phyloP scores from a whole-genome alignment of 2,329 filamentous ascomycete species.

The Remersonia thermophila region DNA sequence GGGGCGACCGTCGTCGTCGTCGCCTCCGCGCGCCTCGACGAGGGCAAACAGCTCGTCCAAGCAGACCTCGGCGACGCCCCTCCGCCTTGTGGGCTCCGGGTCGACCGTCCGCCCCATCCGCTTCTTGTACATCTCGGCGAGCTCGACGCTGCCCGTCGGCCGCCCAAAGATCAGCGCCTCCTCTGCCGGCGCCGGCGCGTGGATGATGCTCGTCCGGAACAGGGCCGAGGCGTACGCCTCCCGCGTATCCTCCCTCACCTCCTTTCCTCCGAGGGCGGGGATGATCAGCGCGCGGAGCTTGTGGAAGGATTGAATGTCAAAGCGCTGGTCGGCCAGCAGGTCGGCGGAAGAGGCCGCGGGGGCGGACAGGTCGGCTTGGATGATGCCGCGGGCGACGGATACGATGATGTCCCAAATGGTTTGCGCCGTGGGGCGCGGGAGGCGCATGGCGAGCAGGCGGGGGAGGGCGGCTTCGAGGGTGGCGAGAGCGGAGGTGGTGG shows the following conservation, averaged over 20 bases:
- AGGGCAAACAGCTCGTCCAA: slow-evolving; percentile 67
- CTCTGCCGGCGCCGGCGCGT: slow-evolving; percentile 46
- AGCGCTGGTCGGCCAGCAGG: slow-evolving; percentile 58
- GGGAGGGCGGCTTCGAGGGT: slow-evolving; percentile 56
- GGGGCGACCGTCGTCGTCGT: slow-evolving; percentile 25
- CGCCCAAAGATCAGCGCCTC: slow-evolving; percentile 42
- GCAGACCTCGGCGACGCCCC: slow-evolving; percentile 66
- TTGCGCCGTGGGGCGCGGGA: slow-evolving; percentile 34
- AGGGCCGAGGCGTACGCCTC: slow-evolving; percentile 61
- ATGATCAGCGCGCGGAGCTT: slow-evolving; percentile 61
- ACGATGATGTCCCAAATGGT: slow-evolving; percentile 61
- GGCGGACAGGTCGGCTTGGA: slow-evolving; percentile 47
- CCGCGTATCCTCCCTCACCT: slow-evolving; percentile 55
- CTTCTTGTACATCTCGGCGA: slow-evolving; percentile 41
- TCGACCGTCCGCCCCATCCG: slow-evolving; percentile 63
- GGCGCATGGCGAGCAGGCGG: slow-evolving; percentile 38
- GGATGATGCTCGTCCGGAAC: slow-evolving; percentile 73
- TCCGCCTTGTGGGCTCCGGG: slow-evolving; percentile 50
- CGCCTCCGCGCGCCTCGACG: slow-evolving; percentile 31
- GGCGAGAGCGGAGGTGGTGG: slow-evolving; percentile 57
- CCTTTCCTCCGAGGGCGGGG: slow-evolving; percentile 53
- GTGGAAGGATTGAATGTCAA: slow-evolving; percentile 66
- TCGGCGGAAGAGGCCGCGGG: slow-evolving; percentile 30
- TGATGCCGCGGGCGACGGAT: slow-evolving; percentile 54
- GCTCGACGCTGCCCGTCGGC: slow-evolving; percentile 40